phyloP scores from a whole-genome alignment of 176 grass and related monocot species.

The maize (Zea mays) region Zm-B73-REFERENCE-NAM-5.0 NC_050100.1:1885001-1885500 shows the following conservation, averaged over 20 bases:
- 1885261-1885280: neutral
- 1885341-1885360: no score
- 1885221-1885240: neutral
- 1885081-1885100: neutral
- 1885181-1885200: neutral
- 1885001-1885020: neutral
- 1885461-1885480: no score
- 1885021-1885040: neutral
- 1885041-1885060: slow-evolving; percentile 34
- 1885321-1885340: no score
- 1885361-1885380: no score
- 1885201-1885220: neutral
- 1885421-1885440: no score
- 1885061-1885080: neutral
- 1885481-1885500: neutral
- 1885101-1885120: neutral
- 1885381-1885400: no score
- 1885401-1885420: no score
- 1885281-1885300: neutral
- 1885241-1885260: neutral
- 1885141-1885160: no score
- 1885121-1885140: neutral
- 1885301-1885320: neutral
- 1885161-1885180: neutral
- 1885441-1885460: no score